Base-by-base conservation (phyloP, 352 stramenopile genomes). In the Pilasporangium apinafurcum region DNA sequence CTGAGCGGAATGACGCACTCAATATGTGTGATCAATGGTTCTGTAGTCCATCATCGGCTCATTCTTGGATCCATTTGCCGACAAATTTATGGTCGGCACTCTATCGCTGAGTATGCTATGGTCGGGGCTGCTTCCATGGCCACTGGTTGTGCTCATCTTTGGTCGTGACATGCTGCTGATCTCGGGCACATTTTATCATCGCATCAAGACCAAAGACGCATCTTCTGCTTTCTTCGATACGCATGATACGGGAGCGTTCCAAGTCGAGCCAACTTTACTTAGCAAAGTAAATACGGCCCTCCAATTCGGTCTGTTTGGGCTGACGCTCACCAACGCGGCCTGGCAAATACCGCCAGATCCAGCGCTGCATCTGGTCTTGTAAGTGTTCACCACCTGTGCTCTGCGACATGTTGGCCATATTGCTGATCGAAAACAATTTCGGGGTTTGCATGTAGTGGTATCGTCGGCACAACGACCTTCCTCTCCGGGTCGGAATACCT, bases 231-330 rank as follows among this genome's bases (percentile, higher is more conserved):
- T 92, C 59, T 92, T 92, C 56, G 74, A 88, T 52, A 90, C 77
- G 26, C 70, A 63, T 20, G 77, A 92, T 46, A 74, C 53, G 45
- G 70, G 58, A 26, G 67, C 74, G 5, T 92, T 92, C 58, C 49
- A 88, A 44, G 71, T 92, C 32, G 62, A 83, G 39, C 77, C 80
- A 7, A 77, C 73, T 25, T 52, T 79, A 44, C 44, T 89, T 17
- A 89, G 76, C 55, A 92, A 92, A 44, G 56, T 83, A 42, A 92
- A 92, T 56, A 92, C 80, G 40, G 77, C 75, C 25, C 67, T 90
- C 30, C 80, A 92, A 58, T 57, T 92, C 24, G 67, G 69, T 28
- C 68, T 75, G 46, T 87, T 90, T 36, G 80, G 80, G 20, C 64
- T 86, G 30, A 60, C 77, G 38, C 51, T 92, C 43, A 84, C 74